Evolutionary conservation across 768 basidiomycete species (phyloP), one percentile per base, ranked within the genome.

Genomic region (Phylloporus sp.): DNA sequence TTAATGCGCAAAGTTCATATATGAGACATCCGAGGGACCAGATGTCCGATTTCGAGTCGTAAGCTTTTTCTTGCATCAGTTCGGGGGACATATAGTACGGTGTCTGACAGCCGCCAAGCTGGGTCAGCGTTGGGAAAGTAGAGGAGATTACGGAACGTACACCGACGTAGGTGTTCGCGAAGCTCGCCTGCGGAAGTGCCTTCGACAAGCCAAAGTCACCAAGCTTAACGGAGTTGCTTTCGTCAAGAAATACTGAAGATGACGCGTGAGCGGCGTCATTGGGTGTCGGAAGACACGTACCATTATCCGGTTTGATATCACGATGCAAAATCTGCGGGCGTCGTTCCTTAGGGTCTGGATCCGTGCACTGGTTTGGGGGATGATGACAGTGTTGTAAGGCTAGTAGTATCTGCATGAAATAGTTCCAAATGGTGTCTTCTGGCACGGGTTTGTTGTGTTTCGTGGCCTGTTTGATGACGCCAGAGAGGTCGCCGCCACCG

Each of bases 71-170:
- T 73, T 91, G 91, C 82, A 97, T 92, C 29, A 98, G 79, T 69
- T 99, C 95, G 0, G 97, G 97, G 1, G 94, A 97, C 97, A 99
- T 98, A 74, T 99, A 98, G 67, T 98, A 95, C 4, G 97, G 97
- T 4, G 97, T 99, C 94, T 97, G 60, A n/a, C n/a, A 15, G 18
- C 2, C 20, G 90, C 86, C 88, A 59, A 6, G 16, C 28, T 22
- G 31, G 20, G 49, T 55, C 29, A 22, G 22, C 12, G 22, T 40
- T 20, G 5, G n/a, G 22, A 10, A 32, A 29, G 43, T 10, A 24
- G 10, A 29, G 12, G 6, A 32, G 13, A 20, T 16, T 0, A 31
- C 20, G 34, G 47, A 13, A 75, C 90, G 56, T 66, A 97, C 94
- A 54, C 97, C 95, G 56, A 98, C 97, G 53, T 97, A 99, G 29